Percentiles rank a stretch among this genome's conserved stretches.
Conservation (phyloP, 2,329 filamentous ascomycete genomes). For the Aspergillus nomiae region DNA sequence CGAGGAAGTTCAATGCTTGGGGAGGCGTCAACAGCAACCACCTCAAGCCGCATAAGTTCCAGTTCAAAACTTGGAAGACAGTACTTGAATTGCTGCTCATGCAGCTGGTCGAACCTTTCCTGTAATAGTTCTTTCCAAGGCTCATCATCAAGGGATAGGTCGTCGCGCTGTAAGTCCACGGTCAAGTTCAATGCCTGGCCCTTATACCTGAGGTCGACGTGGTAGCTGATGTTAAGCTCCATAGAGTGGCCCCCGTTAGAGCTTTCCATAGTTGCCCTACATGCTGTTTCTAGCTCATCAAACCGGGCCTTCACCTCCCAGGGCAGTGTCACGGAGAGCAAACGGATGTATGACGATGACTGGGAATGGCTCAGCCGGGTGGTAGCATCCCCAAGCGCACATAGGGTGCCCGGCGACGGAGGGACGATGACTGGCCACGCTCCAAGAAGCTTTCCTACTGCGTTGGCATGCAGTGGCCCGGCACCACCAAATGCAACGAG, state of each 20-base stretch:
- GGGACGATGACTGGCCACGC: slow-evolving; percentile 58
- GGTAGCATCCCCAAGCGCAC: slow-evolving; percentile 53
- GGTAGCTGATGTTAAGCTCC: slow-evolving; percentile 35
- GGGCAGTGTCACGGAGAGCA: slow-evolving; percentile 39
- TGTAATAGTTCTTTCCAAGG: slow-evolving; percentile 36
- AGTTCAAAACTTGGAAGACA: slow-evolving; percentile 47
- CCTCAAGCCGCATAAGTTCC: slow-evolving; percentile 52
- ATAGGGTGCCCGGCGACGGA: slow-evolving; percentile 53
- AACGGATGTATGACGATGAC: slow-evolving; percentile 49
- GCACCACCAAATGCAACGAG: slow-evolving; percentile 55
- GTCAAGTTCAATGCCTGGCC: slow-evolving; percentile 48
- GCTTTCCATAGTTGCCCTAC: slow-evolving; percentile 41
- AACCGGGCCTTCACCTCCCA: slow-evolving; percentile 38
- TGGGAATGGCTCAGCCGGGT: slow-evolving; percentile 53
- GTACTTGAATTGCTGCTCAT: slow-evolving; percentile 51
- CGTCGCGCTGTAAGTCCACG: slow-evolving; percentile 35
- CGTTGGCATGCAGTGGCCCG: slow-evolving; percentile 55
- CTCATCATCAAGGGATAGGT: slow-evolving; percentile 33
- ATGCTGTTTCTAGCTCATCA: slow-evolving; percentile 39
- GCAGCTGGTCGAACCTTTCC: slow-evolving; percentile 44
- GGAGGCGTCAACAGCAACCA: slow-evolving; percentile 47
- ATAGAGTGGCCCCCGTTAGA: slow-evolving; percentile 23
- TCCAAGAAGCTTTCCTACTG: slow-evolving; percentile 52
- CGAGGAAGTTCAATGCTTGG: slow-evolving; percentile 43
- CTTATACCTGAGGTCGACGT: slow-evolving; percentile 52